A percentile compares a stretch with the other conserved stretches of the same genome.
Conservation (phyloP, 176 grass and related monocot genomes). For the Triticum turgidum region DNA sequence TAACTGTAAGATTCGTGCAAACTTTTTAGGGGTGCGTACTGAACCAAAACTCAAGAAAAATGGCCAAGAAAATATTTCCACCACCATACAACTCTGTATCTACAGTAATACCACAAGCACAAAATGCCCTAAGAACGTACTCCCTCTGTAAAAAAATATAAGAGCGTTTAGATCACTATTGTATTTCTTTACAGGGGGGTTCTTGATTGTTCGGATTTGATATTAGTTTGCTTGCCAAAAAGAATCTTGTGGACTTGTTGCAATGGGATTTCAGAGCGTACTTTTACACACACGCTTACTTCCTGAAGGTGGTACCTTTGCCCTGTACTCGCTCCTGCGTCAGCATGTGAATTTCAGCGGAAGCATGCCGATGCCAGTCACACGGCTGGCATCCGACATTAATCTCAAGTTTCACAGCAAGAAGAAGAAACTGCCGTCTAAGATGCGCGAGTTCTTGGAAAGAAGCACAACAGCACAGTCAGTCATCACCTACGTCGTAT, state of each 20-base stretch:
- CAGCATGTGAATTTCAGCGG: conserved; percentile 74
- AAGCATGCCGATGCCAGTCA: conserved; percentile 56
- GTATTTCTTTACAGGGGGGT: neutral
- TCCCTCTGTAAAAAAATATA: too few species aligned
- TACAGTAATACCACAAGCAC: neutral
- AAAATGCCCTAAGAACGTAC: neutral
- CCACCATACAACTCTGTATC: neutral
- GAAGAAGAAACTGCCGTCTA: conserved; percentile 32
- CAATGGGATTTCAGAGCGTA: neutral
- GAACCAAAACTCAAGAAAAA: neutral
- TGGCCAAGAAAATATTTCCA: neutral
- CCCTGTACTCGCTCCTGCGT: conserved; percentile 71
- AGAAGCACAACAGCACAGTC: conserved; percentile 45
- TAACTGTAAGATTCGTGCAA: too few species aligned
- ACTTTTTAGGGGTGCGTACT: too few species aligned
- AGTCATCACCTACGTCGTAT: conserved; percentile 56
- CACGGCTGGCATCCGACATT: conserved; percentile 52
- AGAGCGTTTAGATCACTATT: too few species aligned
- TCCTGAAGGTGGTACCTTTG: conserved; percentile 73
- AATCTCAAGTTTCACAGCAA: conserved; percentile 64
- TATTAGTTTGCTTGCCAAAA: neutral
- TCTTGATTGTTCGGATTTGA: neutral
- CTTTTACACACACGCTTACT: neutral
- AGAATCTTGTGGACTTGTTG: neutral
- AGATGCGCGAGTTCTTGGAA: conserved; percentile 55